Percentiles rank a stretch among this genome's conserved stretches.
Conservation (phyloP, 352 stramenopile genomes). For the Albugo laibachii region DNA sequence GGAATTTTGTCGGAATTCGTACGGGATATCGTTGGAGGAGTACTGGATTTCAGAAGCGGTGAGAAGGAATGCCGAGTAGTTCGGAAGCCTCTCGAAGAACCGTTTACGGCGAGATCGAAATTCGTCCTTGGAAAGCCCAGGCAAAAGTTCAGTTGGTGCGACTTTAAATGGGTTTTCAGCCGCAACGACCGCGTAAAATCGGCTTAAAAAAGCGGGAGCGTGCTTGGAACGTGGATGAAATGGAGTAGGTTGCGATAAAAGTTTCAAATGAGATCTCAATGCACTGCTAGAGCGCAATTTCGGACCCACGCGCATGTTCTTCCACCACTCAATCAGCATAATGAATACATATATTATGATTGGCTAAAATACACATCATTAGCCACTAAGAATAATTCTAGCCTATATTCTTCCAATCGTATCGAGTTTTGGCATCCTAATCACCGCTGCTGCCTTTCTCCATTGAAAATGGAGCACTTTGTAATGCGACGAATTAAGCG, state of each 20-base stretch:
- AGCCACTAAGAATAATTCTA: too few relatives aligned
- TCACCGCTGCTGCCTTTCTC: too few relatives aligned
- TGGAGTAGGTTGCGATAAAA: too few relatives aligned
- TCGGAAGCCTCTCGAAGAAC: slow-evolving; percentile 34
- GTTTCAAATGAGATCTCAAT: too few relatives aligned
- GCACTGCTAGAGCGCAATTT: too few relatives aligned
- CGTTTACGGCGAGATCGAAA: slow-evolving; percentile 40
- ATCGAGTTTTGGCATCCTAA: too few relatives aligned
- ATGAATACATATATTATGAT: too few relatives aligned
- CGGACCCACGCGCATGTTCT: too few relatives aligned
- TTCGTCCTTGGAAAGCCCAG: slow-evolving; percentile 22
- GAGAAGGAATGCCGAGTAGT: slow-evolving; percentile 55
- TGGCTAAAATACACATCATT: too few relatives aligned
- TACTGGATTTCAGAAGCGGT: slow-evolving; percentile 58
- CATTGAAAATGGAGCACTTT: background rate
- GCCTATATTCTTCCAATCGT: too few relatives aligned
- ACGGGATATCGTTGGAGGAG: slow-evolving; percentile 78
- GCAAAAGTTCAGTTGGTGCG: background rate
- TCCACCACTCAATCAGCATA: too few relatives aligned
- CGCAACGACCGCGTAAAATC: background rate
- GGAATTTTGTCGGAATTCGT: slow-evolving; percentile 70
- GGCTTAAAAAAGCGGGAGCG: background rate
- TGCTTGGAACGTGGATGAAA: too few relatives aligned
- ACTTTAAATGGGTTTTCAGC: slow-evolving; percentile 1
- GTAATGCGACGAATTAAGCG: slow-evolving; percentile 48